Base-by-base conservation (phyloP, 371 early-diverging fungal genomes). In the Haplosporangium sp. region DNA sequence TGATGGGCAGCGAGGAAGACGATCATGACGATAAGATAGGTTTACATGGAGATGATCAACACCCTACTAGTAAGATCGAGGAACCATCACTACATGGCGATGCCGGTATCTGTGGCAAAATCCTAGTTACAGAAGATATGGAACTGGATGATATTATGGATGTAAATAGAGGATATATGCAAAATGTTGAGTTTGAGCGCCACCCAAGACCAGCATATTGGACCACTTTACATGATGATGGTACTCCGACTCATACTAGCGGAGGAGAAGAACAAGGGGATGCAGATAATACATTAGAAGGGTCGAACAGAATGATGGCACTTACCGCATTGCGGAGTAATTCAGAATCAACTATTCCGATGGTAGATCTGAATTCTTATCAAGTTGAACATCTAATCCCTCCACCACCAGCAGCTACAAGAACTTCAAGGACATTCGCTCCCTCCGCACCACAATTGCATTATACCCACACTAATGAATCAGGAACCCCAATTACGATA, bases 111-210 rank as follows among this genome's bases (percentile, higher is more conserved):
- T 7, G 17, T 11, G 50, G 50, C 5, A 50, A 50, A 17, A 50
- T 50, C 50, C 19, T 50, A 17, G 50, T 50, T 15, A 50, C 50
- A 50, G 50, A 50, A 5, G 50, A 50, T 15, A 50, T 11, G 50
- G 50, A 50, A 19, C 17, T 50, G 50, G 50, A 50, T 50, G 50
- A 50, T 50, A 19, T 50, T 17, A 50, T 50, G 50, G 50, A 50
- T 50, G 50, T 50, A 17, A 15, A 50, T 17, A 50, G 4, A 50
- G 50, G 13, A 11, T 50, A 50, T 50, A 50, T 50, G 15, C 13
- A 50, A 19, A 19, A 50, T 50, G 19, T 50, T 11, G 19, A 19
- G 17, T 15, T 50, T 50, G 50, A 15, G 50, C 13, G 19, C 50
- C 50, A 50, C 17, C 50, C 50, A 11, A 50, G 19, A 50, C 50